Evolutionary conservation across 345 rosid species (phyloP).

Genomic region (Salix brachista): DNA sequence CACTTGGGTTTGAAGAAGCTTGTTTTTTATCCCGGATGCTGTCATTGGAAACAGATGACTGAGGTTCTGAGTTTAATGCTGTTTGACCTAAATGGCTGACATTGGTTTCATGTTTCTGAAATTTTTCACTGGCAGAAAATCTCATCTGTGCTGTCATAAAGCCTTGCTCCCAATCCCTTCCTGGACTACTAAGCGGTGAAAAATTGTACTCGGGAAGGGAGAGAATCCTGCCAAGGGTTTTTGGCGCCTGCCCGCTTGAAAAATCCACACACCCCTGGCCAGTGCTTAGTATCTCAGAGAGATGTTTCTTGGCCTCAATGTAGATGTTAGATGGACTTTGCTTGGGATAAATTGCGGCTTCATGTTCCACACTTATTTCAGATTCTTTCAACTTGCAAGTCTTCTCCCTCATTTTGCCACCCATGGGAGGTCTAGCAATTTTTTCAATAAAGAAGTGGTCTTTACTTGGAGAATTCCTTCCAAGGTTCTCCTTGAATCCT

Average conservation of each 20-base stretch:
- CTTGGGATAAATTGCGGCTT: conserved; percentile 32
- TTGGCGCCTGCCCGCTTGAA: conserved; percentile 46
- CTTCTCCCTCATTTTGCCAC: conserved; percentile 39
- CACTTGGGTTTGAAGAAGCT: conserved; percentile 11
- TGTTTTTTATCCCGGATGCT: conserved; percentile 16
- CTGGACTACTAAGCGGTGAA: conserved; percentile 73
- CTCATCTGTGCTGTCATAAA: conserved; percentile 48
- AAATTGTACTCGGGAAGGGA: conserved; percentile 64
- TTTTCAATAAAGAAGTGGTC: conserved; percentile 88
- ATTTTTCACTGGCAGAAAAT: conserved; percentile 36
- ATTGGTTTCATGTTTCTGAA: conserved; percentile 38
- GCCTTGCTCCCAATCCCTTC: conserved; percentile 46
- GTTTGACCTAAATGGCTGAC: conserved; percentile 28
- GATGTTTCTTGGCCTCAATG: conserved; percentile 88
- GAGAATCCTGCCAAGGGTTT: conserved; percentile 75
- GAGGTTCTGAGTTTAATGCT: conserved; percentile 18
- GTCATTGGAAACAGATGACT: conserved; percentile 32
- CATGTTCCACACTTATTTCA: conserved; percentile 29
- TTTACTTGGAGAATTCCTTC: conserved; percentile 56
- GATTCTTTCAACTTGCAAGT: conserved; percentile 31
- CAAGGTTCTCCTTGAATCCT: conserved; percentile 45
- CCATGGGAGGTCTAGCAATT: conserved; percentile 53
- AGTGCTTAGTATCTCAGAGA: conserved; percentile 69
- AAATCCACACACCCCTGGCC: conserved; percentile 41
- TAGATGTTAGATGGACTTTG: conserved; percentile 65